Evolutionary conservation across 768 basidiomycete species (phyloP).

Genomic region (Auriscalpium orientale): DNA sequence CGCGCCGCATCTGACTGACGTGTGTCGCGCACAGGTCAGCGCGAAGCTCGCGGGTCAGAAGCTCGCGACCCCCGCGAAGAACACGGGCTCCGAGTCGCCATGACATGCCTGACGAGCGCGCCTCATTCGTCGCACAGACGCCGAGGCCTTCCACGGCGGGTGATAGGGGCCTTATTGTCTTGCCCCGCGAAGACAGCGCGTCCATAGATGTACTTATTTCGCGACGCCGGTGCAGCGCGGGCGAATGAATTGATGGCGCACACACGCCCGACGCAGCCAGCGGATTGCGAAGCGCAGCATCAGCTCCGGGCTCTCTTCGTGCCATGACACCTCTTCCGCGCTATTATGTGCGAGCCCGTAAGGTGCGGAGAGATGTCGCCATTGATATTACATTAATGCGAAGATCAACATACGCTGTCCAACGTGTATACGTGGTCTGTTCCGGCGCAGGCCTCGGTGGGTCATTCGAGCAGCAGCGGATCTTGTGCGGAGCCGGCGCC

Average conservation of each 20-base stretch:
- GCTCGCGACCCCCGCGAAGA: constrained; percentile 28
- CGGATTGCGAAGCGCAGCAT: neutral
- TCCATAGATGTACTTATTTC: constrained; percentile 7
- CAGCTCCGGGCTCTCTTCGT: no score
- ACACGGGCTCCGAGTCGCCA: neutral
- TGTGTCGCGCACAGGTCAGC: constrained; percentile 45
- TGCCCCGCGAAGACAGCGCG: constrained; percentile 2
- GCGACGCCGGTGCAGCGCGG: constrained; percentile 4
- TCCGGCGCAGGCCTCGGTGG: neutral
- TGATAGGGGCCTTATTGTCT: constrained; percentile 14
- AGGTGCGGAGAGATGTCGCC: no score
- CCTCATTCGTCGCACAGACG: neutral
- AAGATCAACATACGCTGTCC: no score
- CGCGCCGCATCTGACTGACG: constrained; percentile 14
- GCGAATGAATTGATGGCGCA: constrained; percentile 11
- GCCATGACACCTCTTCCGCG: no score
- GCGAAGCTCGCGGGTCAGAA: constrained; percentile 70
- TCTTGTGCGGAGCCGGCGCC: constrained; percentile 6
- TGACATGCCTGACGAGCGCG: neutral
- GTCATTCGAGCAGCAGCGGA: constrained; percentile 7
- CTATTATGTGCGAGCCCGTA: no score
- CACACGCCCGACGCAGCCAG: constrained; percentile 3
- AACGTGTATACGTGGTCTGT: no score
- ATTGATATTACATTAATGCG: no score
- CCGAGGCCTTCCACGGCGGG: constrained; percentile 5